Evolutionary conservation across 1,139 yeast species (phyloP), one percentile per base, ranked within the genome.

Genomic region (Arxiozyma bovina): DNA sequence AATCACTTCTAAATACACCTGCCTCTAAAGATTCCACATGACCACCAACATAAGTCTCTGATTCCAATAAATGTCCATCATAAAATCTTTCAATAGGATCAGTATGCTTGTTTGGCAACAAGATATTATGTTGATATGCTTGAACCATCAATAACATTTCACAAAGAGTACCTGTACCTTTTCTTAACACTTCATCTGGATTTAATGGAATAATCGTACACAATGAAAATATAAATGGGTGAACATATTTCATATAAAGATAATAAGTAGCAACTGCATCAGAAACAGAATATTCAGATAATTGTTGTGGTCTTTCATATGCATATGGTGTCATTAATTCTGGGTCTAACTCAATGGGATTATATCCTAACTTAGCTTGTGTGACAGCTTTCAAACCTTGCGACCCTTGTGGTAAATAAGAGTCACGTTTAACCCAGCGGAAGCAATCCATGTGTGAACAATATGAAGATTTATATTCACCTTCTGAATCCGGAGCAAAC

Each of bases 221-320:
- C 58, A 94, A 80, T 2, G 99, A 94, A 68, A 94, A 91, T 64
- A 94, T 87, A 72, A 94, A 94, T 1, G 99, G 99, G 71, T 91
- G 98, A 49, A 94, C 97, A 67, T 93, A 94, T 70, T 94, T 94
- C 82, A 87, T 91, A 74, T 91, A 94, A 51, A 94, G 76, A 69
- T 94, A 94, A 68, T 91, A 94, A 1, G 99, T 94, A 6, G 99
- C 99, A 50, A 94, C 99, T 3, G 99, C 99, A 77, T 94, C 99
- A 55, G 99, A 94, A 27, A 94, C 99, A 0, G 99, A 94, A 71
- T 94, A 94, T 68, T 94, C 99, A 0, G 99, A 88, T 57, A 94
- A 73, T 4, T 86, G 73, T 67, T 94, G 99, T 0, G 99, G 99
- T 62, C 86, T 82, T 65, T 91, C 96, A 60, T 83, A 83, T 1